Base-by-base conservation (phyloP, 148 eudicot genomes). In the Linanthus parryae region DNA sequence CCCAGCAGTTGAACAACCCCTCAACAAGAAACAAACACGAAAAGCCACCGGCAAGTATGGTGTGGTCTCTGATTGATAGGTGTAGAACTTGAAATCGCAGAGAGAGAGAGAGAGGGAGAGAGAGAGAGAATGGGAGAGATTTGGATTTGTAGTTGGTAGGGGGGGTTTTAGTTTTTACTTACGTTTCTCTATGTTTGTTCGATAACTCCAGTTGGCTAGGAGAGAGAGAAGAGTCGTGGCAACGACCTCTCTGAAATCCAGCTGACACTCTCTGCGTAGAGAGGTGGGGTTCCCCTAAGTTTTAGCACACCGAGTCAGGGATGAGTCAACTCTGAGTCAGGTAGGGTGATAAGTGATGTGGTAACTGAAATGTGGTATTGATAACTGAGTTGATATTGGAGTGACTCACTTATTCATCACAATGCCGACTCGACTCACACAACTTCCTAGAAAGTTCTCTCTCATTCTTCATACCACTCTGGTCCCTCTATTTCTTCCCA, bases 1-100 rank as follows among this genome's bases (percentile, higher is more conserved):
- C 22, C 54, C 21, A 44, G 68, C 40, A 65, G 72, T 54, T 70
- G 28, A 70, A 66, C 67, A 30, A 67, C 67, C 30, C 48, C n/a
- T 65, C 26, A 42, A 58, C 22, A 25, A 35, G 19, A 26, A 70
- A 28, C 54, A 69, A 42, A 37, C 45, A 65, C 22, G 58, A 56
- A 59, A 68, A 44, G 51, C 31, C 65, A 66, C 48, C 49, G 59
- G 49, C 21, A 36, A 33, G 47, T 51, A 54, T 29, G 30, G 69
- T 15, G n/a, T n/a, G n/a, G n/a, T n/a, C n/a, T n/a, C n/a, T 15
- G 29, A 54, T 18, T 17, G 47, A n/a, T 10, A 55, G 56, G 47
- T 46, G 10, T 45, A 10, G 27, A 21, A 38, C 14, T 29, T 50
- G 48, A 52, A 43, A 33, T 24, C 23, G 2, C 12, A 15, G 56